Percentiles rank a stretch among this genome's conserved stretches.
These are phyloP conservation scores for Scalesia atractyloides DNA, from an alignment of 129 eudicot species.

Conservation along the genomic window DNA sequence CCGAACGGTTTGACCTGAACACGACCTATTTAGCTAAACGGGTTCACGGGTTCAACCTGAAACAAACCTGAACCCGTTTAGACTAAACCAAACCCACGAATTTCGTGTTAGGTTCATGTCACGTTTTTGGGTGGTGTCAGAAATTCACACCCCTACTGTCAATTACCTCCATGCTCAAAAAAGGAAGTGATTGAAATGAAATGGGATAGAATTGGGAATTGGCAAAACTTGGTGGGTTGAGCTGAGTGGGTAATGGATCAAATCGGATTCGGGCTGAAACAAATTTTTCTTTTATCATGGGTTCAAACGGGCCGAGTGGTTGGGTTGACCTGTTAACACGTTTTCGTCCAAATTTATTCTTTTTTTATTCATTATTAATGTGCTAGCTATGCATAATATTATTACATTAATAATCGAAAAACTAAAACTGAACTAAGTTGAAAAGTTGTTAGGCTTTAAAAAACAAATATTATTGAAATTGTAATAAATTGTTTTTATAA, in stretches of 20 bases:
- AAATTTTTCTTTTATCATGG: neutral
- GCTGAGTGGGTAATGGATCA: neutral
- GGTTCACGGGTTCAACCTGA: too few species aligned
- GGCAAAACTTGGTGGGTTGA: neutral
- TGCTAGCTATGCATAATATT: neutral
- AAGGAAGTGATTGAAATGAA: neutral
- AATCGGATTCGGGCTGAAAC: neutral
- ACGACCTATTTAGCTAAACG: too few species aligned
- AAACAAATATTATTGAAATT: neutral
- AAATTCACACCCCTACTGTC: neutral
- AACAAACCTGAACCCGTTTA: too few species aligned
- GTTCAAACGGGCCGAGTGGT: neutral
- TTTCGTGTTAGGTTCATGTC: too few species aligned
- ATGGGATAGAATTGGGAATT: neutral
- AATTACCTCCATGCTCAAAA: neutral
- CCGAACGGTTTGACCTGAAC: too few species aligned
- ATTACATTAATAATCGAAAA: neutral
- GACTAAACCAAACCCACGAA: too few species aligned
- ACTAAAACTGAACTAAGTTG: conserved; percentile 1
- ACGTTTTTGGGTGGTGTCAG: too few species aligned
- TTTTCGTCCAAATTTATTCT: neutral
- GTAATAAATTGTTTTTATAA: neutral
- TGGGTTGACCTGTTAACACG: neutral
- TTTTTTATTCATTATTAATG: neutral
- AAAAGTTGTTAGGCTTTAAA: neutral